Base-by-base conservation (phyloP, 1,284 basidiomycete genomes). In the Papiliotrema fonsecae region DNA sequence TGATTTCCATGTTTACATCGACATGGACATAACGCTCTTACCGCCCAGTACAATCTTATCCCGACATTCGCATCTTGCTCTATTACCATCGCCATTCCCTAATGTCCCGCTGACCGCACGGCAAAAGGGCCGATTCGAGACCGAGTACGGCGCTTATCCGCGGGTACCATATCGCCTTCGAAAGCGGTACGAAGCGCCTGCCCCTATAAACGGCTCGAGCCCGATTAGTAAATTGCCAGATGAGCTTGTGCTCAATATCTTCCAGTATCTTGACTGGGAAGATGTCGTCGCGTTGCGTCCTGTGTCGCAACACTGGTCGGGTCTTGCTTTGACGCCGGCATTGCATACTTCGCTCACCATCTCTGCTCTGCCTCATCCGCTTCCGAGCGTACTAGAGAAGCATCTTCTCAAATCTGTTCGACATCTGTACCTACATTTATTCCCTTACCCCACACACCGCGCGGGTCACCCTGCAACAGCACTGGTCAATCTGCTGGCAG, bases 161-260 rank as follows among this genome's bases (percentile, higher is more conserved):
- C 37, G 37, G 21, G 19, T 38, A 6, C 9, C 40, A 6, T 27
- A 38, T 21, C 36, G 22, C 9, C n/a, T 18, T 9, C 34, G 30
- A 39, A 30, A 21, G 40, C 19, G 24, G 10, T 42, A 49, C 41
- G 47, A 49, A 16, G 42, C 52, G 21, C 42, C 11, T 19, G 49
- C 61, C 11, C 60, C 62, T 6, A 7, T 11, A 18, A 42, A 59
- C 36, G 60, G 60, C 2, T 45, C 45, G 11, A 58, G 50, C n/a
- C 57, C 60, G 3, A 37, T 58, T 18, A n/a, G 25, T 2, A 30
- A 25, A 2, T 44, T 69, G 1, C 67, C 67, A 0, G 56, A 63
- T 42, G 67, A 70, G 31, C 37, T 70, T 5, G 45, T 55, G 39
- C 45, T 68, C 7, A 36, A 48, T 3, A 53, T 67, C 21, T 50